A percentile compares a stretch with the other conserved stretches of the same genome.
Conservation (phyloP, 2,329 filamentous ascomycete species). For the Drechslerella coelobrocha region DNA sequence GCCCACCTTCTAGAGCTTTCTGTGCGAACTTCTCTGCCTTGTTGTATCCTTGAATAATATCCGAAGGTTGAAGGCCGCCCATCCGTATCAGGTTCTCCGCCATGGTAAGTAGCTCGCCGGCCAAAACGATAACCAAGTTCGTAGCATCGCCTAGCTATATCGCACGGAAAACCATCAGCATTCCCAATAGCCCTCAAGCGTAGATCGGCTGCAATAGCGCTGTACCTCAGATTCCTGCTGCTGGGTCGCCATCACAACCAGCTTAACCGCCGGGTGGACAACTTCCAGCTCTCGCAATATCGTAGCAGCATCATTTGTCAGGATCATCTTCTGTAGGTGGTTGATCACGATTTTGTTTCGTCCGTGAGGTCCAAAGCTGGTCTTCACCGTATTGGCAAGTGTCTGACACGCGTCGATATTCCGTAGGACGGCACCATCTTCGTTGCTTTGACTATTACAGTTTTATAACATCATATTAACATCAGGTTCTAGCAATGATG, state of each 20-base stretch:
- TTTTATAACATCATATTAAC: constrained; percentile 48
- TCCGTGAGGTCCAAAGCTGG: constrained; percentile 93
- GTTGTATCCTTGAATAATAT: constrained; percentile 95
- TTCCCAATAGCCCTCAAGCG: background rate
- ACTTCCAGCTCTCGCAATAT: constrained; percentile 98
- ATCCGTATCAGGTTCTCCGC: constrained; percentile 95
- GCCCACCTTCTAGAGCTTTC: constrained; percentile 74
- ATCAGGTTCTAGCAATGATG: background rate
- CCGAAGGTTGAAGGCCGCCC: constrained; percentile 91
- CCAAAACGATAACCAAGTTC: constrained; percentile 94
- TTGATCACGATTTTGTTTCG: constrained; percentile 99
- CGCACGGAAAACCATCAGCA: background rate
- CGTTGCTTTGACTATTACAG: constrained; percentile 82
- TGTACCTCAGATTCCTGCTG: constrained; percentile 86
- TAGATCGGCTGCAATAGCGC: no score
- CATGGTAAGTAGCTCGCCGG: constrained; percentile 93
- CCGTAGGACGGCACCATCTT: constrained; percentile 97
- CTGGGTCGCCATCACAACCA: constrained; percentile 97
- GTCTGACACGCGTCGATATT: constrained; percentile 98
- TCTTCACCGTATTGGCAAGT: constrained; percentile 94
- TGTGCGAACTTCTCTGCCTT: constrained; percentile 89
- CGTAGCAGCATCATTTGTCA: constrained; percentile 96
- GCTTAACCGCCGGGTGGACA: constrained; percentile 95
- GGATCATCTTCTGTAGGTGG: constrained; percentile 98
- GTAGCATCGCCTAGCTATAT: constrained; percentile 89